Evolutionary conservation across 1,284 basidiomycete species (phyloP), one percentile per base, ranked within the genome.

Genomic region (Tremellales sp.): DNA sequence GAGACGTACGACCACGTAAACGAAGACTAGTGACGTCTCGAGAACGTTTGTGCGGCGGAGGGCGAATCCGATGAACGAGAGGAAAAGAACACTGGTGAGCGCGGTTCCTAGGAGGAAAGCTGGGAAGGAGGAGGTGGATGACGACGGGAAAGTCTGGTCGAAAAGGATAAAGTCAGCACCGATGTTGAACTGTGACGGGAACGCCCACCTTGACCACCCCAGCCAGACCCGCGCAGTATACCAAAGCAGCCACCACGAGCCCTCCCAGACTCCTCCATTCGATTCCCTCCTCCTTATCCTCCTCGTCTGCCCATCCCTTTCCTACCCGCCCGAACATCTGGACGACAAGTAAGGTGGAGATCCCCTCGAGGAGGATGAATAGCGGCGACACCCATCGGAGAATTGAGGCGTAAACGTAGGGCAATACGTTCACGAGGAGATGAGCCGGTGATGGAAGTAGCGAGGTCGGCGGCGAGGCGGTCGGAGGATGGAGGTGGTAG

Each of bases 41-140:
- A 97, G 85, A 34, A 94, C 86, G 60, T 93, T 95, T 38, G 92
- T 95, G 42, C 89, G 79, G 46, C 89, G 81, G 50, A 92, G 71
- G 10, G 81, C 82, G 70, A 97, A 94, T 5, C 89, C 89, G 55
- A 97, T 94, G 54, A 88, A 78, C 2, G 87, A 90, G 31, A 97
- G 78, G 74, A 97, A 97, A 37, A 93, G 50, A 13, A 70, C 68
- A 7, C 71, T 51, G 1, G 70, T 62, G 31, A 74, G 54, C 0
- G 68, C 65, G 2, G 58, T 48, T 10, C 73, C 73, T 43, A 74
- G 71, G 16, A 74, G 57, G 60, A 67, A 67, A 0, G 63, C 62
- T 3, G 68, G 66, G 18, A 71, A 53, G 7, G 64, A 48, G 3
- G 55, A 57, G n/a, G 52, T 36, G 3, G 52, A 35, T 22, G 51